Percentiles rank a stretch among this genome's conserved stretches.
These are phyloP conservation scores for Aegilops umbellulata DNA, from an alignment of 176 grass and related monocot species.

Conservation along the genomic window DNA sequence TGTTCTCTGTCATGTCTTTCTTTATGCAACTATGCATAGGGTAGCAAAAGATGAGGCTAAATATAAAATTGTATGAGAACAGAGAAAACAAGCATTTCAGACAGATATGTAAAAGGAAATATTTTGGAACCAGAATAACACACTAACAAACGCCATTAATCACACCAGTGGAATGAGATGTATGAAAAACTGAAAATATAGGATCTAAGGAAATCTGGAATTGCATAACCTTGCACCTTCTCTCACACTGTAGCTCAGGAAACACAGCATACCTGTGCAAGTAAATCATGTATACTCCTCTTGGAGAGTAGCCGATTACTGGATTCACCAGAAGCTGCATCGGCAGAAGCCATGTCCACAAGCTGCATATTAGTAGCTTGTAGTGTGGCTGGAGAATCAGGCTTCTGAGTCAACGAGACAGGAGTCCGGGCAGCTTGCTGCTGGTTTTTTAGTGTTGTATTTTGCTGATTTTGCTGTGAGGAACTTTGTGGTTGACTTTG, in stretches of 20 bases:
- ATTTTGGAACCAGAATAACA: conserved; percentile 11
- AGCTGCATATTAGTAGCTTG: conserved; percentile 26
- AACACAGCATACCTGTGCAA: conserved; percentile 58
- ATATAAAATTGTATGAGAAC: background rate
- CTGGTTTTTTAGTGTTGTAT: conserved; percentile 39
- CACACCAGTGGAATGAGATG: background rate
- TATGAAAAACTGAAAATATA: conserved; percentile 7
- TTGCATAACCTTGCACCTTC: background rate
- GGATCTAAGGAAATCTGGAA: background rate
- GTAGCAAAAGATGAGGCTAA: background rate
- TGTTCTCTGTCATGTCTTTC: background rate
- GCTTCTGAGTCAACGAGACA: conserved; percentile 41
- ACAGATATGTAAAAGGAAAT: conserved; percentile 14
- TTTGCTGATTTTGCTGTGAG: conserved; percentile 53
- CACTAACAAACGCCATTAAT: background rate
- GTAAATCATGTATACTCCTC: conserved; percentile 88
- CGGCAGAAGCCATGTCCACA: conserved; percentile 8
- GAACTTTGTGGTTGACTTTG: conserved; percentile 36
- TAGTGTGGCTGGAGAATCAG: conserved; percentile 31
- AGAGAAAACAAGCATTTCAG: background rate
- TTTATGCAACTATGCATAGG: background rate
- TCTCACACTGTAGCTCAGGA: conserved; percentile 17
- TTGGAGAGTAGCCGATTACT: conserved; percentile 69
- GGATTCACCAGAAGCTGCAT: conserved; percentile 52
- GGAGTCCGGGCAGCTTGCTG: conserved; percentile 60